phyloP scores from a whole-genome alignment of 2,329 filamentous ascomycete species.

The Byssoonygena ceratinophila region DNA sequence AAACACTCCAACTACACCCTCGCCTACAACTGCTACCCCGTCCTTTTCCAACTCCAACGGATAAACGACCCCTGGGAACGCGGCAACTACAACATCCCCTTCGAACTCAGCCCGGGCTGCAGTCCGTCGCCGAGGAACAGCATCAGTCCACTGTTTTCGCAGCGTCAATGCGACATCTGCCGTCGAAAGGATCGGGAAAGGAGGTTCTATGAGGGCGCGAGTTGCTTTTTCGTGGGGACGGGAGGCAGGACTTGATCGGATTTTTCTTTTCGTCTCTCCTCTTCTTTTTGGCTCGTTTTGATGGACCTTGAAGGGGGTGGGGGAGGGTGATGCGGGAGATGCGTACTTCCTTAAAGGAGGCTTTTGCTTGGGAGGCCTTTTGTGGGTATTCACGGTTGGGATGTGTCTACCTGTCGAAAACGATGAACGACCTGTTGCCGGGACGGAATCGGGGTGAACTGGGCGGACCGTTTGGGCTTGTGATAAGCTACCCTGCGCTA shows the following conservation, averaged over 20 bases:
- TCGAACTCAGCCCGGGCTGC: slow-evolving; percentile 12
- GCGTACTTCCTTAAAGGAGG: too few species aligned
- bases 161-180: slow-evolving; percentile 10
- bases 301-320: too few species aligned
- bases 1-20: slow-evolving; percentile 21
- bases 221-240: slow-evolving; percentile 1
- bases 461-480: too few species aligned
- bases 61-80: slow-evolving; percentile 25
- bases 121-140: slow-evolving; percentile 13
- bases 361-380: too few species aligned
- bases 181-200: slow-evolving; percentile 1
- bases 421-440: too few species aligned
- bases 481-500: too few species aligned
- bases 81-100: slow-evolving; percentile 13
- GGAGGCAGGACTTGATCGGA: slow-evolving; percentile 6
- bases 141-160: neutral
- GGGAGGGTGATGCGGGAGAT: too few species aligned
- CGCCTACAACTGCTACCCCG: slow-evolving; percentile 19
- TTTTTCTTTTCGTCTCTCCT: neutral
- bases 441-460: too few species aligned
- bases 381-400: too few species aligned
- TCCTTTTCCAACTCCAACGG: slow-evolving; percentile 22
- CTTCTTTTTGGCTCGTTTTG: too few species aligned
- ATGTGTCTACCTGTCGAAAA: too few species aligned
- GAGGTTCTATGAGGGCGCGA: slow-evolving; percentile 2